Base-by-base conservation (phyloP, 495 filamentous ascomycete genomes). In the Xylaria cubensis region DNA sequence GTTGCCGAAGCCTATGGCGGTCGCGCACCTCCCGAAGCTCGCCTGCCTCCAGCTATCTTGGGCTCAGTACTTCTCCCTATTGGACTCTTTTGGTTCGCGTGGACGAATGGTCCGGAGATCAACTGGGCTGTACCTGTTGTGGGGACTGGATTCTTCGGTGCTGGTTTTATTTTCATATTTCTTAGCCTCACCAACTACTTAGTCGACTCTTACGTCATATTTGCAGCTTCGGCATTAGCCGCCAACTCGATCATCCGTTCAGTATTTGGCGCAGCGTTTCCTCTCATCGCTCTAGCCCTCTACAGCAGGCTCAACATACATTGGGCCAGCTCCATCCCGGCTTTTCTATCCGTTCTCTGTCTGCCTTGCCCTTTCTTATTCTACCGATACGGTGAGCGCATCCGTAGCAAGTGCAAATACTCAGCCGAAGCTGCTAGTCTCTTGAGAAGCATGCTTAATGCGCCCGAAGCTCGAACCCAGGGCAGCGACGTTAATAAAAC, bases 201-300 rank as follows among this genome's bases (percentile, higher is more conserved):
- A n/a, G 91, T 94, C 74, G 92, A 94, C 77, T 86, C 90, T 29
- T 92, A 94, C 82, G 92, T 90, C 58, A 92, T 95, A 70, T 96
- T 91, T 74, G 93, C 93, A 7, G 93, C 93, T 2, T 92, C 90
- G 0, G 93, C 93, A 1, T 83, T 97, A 19, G 93, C 93, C 1
- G 92, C 92, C 44, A 94, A 93, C 80, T 86, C 90, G 19, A 89
- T 95, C 4, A 81, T 95, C 51, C 82, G 86, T 32, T 85, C 82
- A 13, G 3, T 58, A 29, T 58, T 58, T 21, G 53, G 53, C 26
- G 53, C 53, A 7, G 53, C 6, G 5, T 58, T 58, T 15, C 21
- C 53, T 4, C 0, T 32, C 10, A 19, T 58, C 9, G 9, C 53
- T 3, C 21, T 7, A 17, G n/a, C 1, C 2, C 1, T 51, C 3